phyloP scores from a whole-genome alignment of 345 rosid species.

The Salix arbutifolia region DNA sequence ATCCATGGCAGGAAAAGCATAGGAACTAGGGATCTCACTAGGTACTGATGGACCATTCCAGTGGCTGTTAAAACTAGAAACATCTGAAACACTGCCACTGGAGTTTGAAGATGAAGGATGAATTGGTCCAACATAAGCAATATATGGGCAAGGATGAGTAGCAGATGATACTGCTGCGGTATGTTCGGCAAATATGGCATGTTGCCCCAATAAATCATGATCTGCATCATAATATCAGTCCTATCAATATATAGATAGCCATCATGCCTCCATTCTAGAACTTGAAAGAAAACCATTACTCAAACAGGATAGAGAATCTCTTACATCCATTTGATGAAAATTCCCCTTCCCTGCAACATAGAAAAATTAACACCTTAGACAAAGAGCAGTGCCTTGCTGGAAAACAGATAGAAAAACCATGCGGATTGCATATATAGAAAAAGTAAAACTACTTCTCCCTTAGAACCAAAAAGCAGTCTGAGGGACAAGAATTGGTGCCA shows the following conservation, averaged over 20 bases:
- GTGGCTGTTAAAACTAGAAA: constrained; percentile 58
- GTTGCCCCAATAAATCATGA: constrained; percentile 71
- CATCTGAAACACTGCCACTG: constrained; percentile 59
- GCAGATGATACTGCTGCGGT: constrained; percentile 63
- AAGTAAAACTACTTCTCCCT: background rate
- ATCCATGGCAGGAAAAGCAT: constrained; percentile 70
- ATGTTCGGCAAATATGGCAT: constrained; percentile 65
- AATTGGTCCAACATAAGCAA: constrained; percentile 81
- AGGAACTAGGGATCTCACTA: constrained; percentile 65
- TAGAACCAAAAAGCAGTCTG: background rate
- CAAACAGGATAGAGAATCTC: constrained; percentile 25
- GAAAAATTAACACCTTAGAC: constrained; percentile 1
- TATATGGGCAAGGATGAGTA: constrained; percentile 82
- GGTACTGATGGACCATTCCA: constrained; percentile 78
- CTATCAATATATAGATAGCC: constrained; percentile 18
- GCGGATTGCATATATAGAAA: background rate
- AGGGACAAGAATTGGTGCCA: background rate
- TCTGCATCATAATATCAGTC: constrained; percentile 47
- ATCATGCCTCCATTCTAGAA: background rate
- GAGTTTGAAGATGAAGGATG: constrained; percentile 77
- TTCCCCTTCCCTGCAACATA: constrained; percentile 71
- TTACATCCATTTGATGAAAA: constrained; percentile 77
- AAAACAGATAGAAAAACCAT: constrained; percentile 11
- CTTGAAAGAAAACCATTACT: constrained; percentile 7
- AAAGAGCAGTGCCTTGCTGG: background rate